Evolutionary conservation across 139 green algal genomes (phyloP), one percentile per base, ranked within the genome.

Genomic region (Chlamydomonas applanata): DNA sequence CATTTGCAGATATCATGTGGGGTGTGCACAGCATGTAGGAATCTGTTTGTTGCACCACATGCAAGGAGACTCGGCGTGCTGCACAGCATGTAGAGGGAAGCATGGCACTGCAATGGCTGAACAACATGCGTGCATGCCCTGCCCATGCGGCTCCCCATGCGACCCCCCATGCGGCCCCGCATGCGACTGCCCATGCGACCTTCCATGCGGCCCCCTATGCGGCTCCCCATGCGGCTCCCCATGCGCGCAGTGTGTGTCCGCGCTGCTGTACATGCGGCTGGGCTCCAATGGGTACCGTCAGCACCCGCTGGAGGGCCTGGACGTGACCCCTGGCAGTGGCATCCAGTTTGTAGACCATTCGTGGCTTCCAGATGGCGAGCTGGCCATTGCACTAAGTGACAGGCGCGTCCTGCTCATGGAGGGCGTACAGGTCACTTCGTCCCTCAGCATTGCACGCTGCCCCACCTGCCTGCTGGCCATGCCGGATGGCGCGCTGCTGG

Each of bases 291-390:
- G 75, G 22, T 75, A 72, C 75, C 62, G 69, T 40, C 57, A 62
- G 59, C 75, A 80, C 32, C 45, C 75, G 1, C 46, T 80, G 68
- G 56, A 80, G 57, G 68, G 75, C 17, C 19, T 71, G 36, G 45
- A 75, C 4, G 17, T 57, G 65, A 35, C 32, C 36, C 32, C 52
- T 4, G 44, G 65, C 22, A 17, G 24, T 16, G n/a, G 40, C 25
- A 25, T 35, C 3, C 11, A 24, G 33, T 75, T 57, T 66, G 33
- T 66, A 19, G 69, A 75, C 69, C 69, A 75, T 27, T 54, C 22
- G 3, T 75, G 69, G 69, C n/a, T 75, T 30, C 20, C 69, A 11
- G 69, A 75, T 66, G 69, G 69, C 2, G 17, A 61, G 22, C 24
- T 75, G 30, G 53, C 63, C 25, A 49, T 66, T 4, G 69, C 69